Percentiles rank a stretch among this genome's conserved stretches.
Evolutionary conservation across 1,284 basidiomycete species (phyloP).

Genomic region (Ceratobasidium theobromae): DNA sequence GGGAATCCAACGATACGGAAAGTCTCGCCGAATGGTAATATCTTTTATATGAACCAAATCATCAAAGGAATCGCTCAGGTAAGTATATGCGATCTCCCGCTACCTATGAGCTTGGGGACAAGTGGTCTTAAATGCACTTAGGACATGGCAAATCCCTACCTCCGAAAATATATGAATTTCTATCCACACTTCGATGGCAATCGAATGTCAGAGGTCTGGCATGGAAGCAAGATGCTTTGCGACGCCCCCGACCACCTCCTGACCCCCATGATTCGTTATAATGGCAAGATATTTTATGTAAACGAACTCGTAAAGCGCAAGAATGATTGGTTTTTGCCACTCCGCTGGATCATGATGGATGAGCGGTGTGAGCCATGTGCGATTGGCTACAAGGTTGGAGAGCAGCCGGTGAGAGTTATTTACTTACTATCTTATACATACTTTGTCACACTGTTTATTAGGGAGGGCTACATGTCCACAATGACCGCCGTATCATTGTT

Average conservation of each 20-base stretch:
- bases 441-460: background rate
- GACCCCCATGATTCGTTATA: background rate
- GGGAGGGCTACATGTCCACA: background rate
- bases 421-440: background rate
- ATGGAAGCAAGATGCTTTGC: background rate
- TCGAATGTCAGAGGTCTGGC: background rate
- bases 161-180: conserved; percentile 15
- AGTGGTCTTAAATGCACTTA: background rate
- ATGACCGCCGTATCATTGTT: background rate
- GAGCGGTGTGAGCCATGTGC: background rate
- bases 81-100: background rate
- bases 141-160: conserved; percentile 29
- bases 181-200: background rate
- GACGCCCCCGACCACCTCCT: background rate
- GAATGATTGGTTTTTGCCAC: background rate
- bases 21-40: background rate
- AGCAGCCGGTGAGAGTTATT: background rate
- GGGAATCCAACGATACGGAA: background rate
- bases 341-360: background rate
- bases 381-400: background rate
- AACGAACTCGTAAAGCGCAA: background rate
- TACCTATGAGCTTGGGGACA: too few species aligned
- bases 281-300: background rate
- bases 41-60: conserved; percentile 12
- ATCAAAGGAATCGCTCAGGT: background rate